phyloP scores from a whole-genome alignment of 2,329 filamentous ascomycete genomes.

The Botrytis byssoidea region DNA sequence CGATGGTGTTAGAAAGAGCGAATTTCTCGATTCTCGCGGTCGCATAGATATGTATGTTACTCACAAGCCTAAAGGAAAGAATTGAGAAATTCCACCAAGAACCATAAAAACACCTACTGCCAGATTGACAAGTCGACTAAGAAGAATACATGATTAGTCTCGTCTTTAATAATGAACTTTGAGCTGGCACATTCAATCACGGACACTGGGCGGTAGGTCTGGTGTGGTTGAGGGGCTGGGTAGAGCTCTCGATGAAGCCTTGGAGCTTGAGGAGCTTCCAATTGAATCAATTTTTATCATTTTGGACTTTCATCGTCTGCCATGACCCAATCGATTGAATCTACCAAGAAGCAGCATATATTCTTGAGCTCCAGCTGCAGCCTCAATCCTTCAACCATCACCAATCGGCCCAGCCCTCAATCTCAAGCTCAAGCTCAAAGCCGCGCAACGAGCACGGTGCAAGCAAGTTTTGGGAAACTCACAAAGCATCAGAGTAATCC shows the following conservation, averaged over 20 bases:
- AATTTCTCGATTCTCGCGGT: neutral
- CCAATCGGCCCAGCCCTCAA: neutral
- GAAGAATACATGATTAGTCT: constrained; percentile 35
- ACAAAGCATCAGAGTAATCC: constrained; percentile 94
- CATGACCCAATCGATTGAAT: neutral
- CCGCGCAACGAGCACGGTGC: constrained; percentile 5
- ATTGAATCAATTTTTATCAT: neutral
- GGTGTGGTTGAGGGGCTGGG: constrained; percentile 5
- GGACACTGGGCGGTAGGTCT: constrained; percentile 24
- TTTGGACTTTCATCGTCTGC: neutral
- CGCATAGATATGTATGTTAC: constrained; percentile 37
- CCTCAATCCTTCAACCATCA: neutral
- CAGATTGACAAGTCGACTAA: constrained; percentile 91
- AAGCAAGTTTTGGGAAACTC: constrained; percentile 44
- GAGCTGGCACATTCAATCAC: constrained; percentile 19
- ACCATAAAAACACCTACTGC: constrained; percentile 83
- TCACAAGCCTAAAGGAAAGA: constrained; percentile 48
- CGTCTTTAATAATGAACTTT: neutral
- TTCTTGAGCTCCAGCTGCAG: neutral
- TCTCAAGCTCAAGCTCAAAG: constrained; percentile 6
- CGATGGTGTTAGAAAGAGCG: constrained; percentile 11
- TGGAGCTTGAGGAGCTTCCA: constrained; percentile 8
- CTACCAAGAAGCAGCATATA: neutral
- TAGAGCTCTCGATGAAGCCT: neutral
- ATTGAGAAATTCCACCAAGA: constrained; percentile 74